Base-by-base conservation (phyloP, 2,329 filamentous ascomycete species). In the Cladosporium sp. region DNA sequence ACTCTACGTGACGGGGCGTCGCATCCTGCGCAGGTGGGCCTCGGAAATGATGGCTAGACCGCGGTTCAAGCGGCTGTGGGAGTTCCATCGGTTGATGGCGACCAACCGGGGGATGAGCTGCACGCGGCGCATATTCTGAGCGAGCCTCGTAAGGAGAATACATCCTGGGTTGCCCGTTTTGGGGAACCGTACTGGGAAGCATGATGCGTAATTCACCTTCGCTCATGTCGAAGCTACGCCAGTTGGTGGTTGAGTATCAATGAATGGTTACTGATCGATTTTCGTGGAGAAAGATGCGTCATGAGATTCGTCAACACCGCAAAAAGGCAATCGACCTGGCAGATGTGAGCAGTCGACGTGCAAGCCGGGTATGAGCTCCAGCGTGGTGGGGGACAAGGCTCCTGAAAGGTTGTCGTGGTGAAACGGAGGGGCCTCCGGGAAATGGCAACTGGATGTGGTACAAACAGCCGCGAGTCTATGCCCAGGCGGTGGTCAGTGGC, bases 51-150 rank as follows among this genome's bases (percentile, higher is more conserved):
- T 41, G 15, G 15, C n/a, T 47, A 28, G 64, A 57, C 3, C 59
- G 57, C 10, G 59, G 64, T 34, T 66, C 64, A n/a, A 62, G 34
- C 12, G 64, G 58, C 49, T 59, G 44, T 10, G 64, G 64, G 3
- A 49, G 26, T 2, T 66, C 64, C 64, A 66, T 66, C 7, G 63
- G 54, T 44, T 36, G 63, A 8, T 57, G 63, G 8, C 54, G 41
- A 12, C 32, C 63, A 58, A 24, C n/a, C 4, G 3, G 26, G 2
- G 34, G 18, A 32, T 55, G 51, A 32, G 32, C 18, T 21, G 60
- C 28, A 18, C 34, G 60, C 26, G 51, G 49, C 32, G 51, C 34
- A 28, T 64, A 64, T 2, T 64, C 61, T 18, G 61, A 38, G 24
- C 51, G 61, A 11, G 61, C 8, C 11, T 64, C 61, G 36, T 64